Evolutionary conservation across 2,329 filamentous ascomycete genomes (phyloP).

Genomic region (Ophiocordyceps camponoti-saundersi): DNA sequence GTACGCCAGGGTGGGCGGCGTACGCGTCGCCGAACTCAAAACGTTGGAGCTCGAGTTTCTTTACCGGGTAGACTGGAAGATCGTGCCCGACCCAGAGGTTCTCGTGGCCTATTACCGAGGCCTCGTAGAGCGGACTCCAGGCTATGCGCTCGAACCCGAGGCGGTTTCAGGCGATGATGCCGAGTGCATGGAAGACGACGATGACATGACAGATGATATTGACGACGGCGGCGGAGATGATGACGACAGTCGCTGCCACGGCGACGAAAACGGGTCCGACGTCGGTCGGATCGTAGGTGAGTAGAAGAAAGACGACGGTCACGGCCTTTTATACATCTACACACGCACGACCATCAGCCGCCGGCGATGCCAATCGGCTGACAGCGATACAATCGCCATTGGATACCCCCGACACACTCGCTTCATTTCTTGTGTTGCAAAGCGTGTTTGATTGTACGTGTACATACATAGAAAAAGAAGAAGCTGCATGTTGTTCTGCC

Average conservation of each 20-base stretch:
- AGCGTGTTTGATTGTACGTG: background rate
- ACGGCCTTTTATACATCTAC: background rate
- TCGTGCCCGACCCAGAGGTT: constrained; percentile 87
- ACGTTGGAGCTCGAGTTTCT: constrained; percentile 87
- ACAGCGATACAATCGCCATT: background rate
- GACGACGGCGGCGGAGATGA: constrained; percentile 12
- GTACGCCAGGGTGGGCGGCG: constrained; percentile 84
- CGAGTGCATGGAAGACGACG: constrained; percentile 15
- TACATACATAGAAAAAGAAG: background rate
- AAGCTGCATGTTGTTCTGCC: too few relatives aligned
- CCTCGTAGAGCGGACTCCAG: constrained; percentile 51
- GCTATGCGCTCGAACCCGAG: constrained; percentile 31
- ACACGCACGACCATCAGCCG: background rate
- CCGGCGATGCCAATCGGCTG: background rate
- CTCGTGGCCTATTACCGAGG: constrained; percentile 86
- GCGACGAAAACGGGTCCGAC: background rate
- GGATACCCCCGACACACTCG: background rate
- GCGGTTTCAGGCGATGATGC: constrained; percentile 13
- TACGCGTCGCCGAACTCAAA: constrained; percentile 77
- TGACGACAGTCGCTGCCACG: background rate
- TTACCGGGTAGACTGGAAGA: constrained; percentile 86
- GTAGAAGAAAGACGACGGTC: background rate
- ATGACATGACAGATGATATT: constrained; percentile 14
- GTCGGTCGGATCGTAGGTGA: background rate
- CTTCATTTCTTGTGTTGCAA: background rate